phyloP scores from a whole-genome alignment of 1,284 basidiomycete species.

The Sanguinoderma infundibulare region DNA sequence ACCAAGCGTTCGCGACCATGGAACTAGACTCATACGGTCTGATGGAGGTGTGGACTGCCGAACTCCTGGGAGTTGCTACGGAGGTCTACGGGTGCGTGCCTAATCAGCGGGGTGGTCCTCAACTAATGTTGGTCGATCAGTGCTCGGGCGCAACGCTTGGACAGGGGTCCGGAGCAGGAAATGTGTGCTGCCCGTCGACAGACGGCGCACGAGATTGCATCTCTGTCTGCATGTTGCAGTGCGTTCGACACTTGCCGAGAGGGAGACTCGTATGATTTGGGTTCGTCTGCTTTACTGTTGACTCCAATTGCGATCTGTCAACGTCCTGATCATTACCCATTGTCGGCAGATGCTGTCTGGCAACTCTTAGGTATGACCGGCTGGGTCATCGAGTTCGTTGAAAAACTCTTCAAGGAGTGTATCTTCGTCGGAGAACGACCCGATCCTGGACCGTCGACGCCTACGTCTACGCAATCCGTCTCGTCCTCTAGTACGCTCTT shows the following conservation, averaged over 20 bases:
- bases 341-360: conserved; percentile 64
- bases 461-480: conserved; percentile 4
- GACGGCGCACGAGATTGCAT: conserved; percentile 65
- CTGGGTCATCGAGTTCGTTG: conserved; percentile 66
- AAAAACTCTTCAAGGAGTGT: conserved; percentile 66
- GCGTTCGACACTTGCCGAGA: conserved; percentile 72
- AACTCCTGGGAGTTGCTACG: conserved; percentile 56
- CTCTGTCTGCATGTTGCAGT: conserved; percentile 57
- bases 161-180: conserved; percentile 42
- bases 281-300: conserved; percentile 35
- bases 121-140: conserved; percentile 29
- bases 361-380: conserved; percentile 61
- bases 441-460: not conserved
- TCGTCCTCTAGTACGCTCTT: conserved; percentile 7
- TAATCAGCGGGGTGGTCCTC: too few relatives aligned
- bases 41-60: conserved; percentile 40
- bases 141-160: conserved; percentile 38
- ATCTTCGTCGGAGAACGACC: conserved; percentile 45
- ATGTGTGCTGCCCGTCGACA: conserved; percentile 52
- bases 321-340: not conserved
- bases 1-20: conserved; percentile 46
- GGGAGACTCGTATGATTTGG: conserved; percentile 63
- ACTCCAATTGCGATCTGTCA: not conserved
- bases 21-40: conserved; percentile 36
- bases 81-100: conserved; percentile 58